Percentiles rank a stretch among this genome's conserved stretches.
Evolutionary conservation across 139 green algal genomes (phyloP).

Genomic region (Tetradesmus obliquus): DNA sequence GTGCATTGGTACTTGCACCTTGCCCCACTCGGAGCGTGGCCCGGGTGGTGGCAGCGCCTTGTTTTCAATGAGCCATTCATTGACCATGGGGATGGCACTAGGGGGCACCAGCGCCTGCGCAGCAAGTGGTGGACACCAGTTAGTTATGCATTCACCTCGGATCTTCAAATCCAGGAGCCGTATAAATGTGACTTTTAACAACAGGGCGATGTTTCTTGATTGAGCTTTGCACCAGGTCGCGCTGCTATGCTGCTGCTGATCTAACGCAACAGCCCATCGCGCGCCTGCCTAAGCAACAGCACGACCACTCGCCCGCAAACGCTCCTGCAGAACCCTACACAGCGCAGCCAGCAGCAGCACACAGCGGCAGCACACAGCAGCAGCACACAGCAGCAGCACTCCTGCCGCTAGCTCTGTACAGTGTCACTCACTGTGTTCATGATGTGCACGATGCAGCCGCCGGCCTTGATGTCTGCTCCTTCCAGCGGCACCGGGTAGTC

Average conservation of each 20-base stretch:
- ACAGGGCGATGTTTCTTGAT: neutral
- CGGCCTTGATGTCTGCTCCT: neutral
- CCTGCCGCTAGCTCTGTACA: neutral
- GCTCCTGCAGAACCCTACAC: too few species aligned
- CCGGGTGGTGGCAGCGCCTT: neutral
- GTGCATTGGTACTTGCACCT: neutral
- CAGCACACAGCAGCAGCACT: neutral
- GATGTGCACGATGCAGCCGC: neutral
- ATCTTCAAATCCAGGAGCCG: too few species aligned
- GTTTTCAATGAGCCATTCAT: conserved; percentile 3
- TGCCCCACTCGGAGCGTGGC: neutral
- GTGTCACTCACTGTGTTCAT: neutral
- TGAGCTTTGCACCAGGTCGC: neutral
- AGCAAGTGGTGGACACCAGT: neutral
- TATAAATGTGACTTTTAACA: neutral
- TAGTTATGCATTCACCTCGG: too few species aligned
- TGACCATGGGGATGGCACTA: neutral
- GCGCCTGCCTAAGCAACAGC: too few species aligned
- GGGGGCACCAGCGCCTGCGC: neutral
- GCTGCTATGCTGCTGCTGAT: neutral
- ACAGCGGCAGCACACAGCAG: too few species aligned
- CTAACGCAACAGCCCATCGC: neutral
- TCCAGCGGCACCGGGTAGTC: neutral
- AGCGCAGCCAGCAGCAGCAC: too few species aligned
- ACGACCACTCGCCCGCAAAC: too few species aligned